Base-by-base conservation (phyloP, 495 filamentous ascomycete genomes). In the Podospora sp. region DNA sequence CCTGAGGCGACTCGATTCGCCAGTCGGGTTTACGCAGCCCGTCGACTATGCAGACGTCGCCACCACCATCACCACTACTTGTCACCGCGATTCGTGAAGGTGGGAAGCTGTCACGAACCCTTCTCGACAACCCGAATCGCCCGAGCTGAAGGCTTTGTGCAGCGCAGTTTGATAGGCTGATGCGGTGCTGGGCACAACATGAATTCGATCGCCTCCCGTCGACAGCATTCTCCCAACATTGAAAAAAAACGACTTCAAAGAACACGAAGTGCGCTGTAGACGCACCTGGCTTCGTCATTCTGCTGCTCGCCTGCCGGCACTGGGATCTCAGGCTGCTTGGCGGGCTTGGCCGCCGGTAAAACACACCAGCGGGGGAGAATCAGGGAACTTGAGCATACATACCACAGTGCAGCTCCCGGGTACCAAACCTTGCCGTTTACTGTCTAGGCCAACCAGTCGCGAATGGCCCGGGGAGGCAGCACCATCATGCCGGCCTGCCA, bases 1-100 rank as follows among this genome's bases (percentile, higher is more conserved):
- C 6, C 35, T 24, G 8, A 21, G 33, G 46, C 52, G 20, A 65
- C 18, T 26, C 51, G 27, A 65, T 65, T 65, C 52, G 63, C 63
- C 29, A 12, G 29, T 65, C 63, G 40, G 6, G 12, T n/a, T 59
- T 20, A 59, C 14, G 25, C 25, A 6, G 40, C 11, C 40, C 21
- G 25, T 62, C 24, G 60, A 22, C 22, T 25, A 9, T 46, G 46
- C 24, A 62, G 25, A 4, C 29, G 29, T 35, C 20, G 22, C 57
- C 57, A 59, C 55, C 22, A 58, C 11, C 22, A 29, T 33, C 55
- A 50, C 40, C 61, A 63, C 26, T 40, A 52, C 49, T 46, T n/a
- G n/a, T n/a, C n/a, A n/a, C 26, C 61, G 25, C 61, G 22, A 53
- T 11, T 33, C 53, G 6, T 21, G 57, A 51, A 27, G 36, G 57